Conservation (phyloP, 306 rosid genomes). For the Sophora flavescens region DNA sequence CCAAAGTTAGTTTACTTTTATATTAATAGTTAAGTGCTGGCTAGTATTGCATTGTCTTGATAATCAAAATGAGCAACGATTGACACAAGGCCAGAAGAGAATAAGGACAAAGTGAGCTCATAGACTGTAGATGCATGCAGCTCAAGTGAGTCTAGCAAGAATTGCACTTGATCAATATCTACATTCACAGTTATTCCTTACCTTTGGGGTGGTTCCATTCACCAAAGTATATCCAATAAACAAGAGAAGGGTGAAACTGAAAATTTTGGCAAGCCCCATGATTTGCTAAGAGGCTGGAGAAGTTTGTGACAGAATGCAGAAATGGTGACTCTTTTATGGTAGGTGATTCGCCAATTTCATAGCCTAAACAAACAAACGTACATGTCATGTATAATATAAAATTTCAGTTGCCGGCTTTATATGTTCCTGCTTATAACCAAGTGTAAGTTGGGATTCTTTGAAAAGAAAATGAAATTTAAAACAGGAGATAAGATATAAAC, state of each 20-base stretch:
- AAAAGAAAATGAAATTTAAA: constrained; percentile 30
- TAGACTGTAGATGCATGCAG: constrained; percentile 42
- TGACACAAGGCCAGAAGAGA: background rate
- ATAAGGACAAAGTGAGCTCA: background rate
- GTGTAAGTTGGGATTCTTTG: constrained; percentile 41
- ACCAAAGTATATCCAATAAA: constrained; percentile 49
- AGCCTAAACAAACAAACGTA: constrained; percentile 31
- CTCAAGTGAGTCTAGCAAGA: background rate
- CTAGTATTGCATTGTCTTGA: background rate
- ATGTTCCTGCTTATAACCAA: constrained; percentile 47
- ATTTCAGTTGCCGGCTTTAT: constrained; percentile 50
- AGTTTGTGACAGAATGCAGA: constrained; percentile 24
- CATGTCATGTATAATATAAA: background rate
- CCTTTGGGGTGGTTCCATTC: constrained; percentile 62
- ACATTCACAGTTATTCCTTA: constrained; percentile 21
- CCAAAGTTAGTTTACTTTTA: constrained; percentile 39
- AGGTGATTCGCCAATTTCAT: constrained; percentile 47
- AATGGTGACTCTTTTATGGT: constrained; percentile 33
- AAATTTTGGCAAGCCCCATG: constrained; percentile 48
- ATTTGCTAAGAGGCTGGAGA: constrained; percentile 26
- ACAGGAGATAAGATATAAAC: constrained; percentile 22
- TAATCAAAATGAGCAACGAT: background rate
- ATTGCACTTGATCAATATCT: background rate
- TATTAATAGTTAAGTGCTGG: background rate
- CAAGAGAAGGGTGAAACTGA: constrained; percentile 47